Evolutionary conservation across 2,329 filamentous ascomycete species (phyloP).

Genomic region (Blastomyces emzantsi): DNA sequence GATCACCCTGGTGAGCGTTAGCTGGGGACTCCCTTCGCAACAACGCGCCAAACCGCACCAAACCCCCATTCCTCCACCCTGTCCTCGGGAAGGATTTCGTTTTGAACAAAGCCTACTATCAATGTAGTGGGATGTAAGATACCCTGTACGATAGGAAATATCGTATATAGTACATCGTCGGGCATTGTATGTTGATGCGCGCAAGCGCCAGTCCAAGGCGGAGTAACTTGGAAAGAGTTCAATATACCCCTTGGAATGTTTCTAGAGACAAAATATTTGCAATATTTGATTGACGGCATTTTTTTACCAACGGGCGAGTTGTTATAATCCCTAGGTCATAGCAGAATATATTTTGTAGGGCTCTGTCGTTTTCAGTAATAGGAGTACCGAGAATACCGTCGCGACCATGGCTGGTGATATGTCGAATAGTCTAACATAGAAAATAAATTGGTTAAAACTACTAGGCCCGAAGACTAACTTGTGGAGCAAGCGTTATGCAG

Average conservation of each 20-base stretch:
- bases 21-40: not conserved
- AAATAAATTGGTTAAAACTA: slow-evolving; percentile 7
- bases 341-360: not conserved
- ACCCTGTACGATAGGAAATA: not conserved
- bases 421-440: slow-evolving; percentile 30
- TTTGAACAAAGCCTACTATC: not conserved
- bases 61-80: not conserved
- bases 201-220: not conserved
- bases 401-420: slow-evolving; percentile 34
- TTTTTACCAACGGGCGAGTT: not conserved
- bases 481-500: not conserved
- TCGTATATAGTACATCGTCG: not conserved
- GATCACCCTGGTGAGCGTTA: not conserved
- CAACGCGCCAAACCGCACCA: not conserved
- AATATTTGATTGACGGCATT: not conserved
- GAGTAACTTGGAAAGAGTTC: not conserved
- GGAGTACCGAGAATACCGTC: slow-evolving; percentile 20
- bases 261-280: not conserved
- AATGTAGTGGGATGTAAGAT: not conserved
- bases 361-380: slow-evolving; percentile 3
- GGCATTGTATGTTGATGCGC: not conserved
- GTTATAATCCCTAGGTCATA: not conserved
- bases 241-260: not conserved
- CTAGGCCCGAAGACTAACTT: not conserved
- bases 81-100: not conserved